Conservation (phyloP, 2,329 filamentous ascomycete species). For the Penicillium sp. region DNA sequence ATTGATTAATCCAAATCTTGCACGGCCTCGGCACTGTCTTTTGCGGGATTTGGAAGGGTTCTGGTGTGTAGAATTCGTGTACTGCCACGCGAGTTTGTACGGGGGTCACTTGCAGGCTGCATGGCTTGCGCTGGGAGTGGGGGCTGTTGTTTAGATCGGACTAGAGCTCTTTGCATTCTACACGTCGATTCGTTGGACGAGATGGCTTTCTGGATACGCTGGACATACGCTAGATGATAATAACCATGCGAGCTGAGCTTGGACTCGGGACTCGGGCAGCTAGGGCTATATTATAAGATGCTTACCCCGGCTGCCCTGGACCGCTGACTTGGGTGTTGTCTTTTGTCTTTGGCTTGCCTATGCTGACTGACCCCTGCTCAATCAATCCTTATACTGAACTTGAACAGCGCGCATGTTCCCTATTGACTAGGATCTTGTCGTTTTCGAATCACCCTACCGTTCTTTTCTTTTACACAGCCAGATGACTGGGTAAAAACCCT, state of each 20-base stretch:
- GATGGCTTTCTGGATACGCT: neutral
- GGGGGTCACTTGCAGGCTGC: constrained; percentile 2
- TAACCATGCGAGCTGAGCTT: neutral
- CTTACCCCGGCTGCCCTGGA: neutral
- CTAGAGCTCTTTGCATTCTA: constrained; percentile 4
- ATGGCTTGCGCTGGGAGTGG: constrained; percentile 5
- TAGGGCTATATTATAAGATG: constrained; percentile 4
- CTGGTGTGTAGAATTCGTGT: neutral
- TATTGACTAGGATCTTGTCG: neutral
- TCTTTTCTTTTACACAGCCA: neutral
- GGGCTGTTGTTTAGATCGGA: constrained; percentile 12
- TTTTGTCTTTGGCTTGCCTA: neutral
- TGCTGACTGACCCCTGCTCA: too few relatives aligned
- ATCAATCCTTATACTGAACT: neutral
- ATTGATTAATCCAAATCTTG: constrained; percentile 18
- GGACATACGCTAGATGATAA: neutral
- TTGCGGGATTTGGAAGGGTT: neutral
- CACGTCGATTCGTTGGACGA: neutral
- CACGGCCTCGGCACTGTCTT: neutral
- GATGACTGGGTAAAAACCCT: neutral
- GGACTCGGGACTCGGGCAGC: neutral
- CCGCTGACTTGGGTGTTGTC: neutral
- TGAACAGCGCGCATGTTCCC: neutral
- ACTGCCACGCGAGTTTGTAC: constrained; percentile 12
- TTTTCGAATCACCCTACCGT: neutral